These are phyloP conservation scores for Poa pratensis DNA, from an alignment of 176 grass and related monocot genomes.

Conservation along the genomic window DNA sequence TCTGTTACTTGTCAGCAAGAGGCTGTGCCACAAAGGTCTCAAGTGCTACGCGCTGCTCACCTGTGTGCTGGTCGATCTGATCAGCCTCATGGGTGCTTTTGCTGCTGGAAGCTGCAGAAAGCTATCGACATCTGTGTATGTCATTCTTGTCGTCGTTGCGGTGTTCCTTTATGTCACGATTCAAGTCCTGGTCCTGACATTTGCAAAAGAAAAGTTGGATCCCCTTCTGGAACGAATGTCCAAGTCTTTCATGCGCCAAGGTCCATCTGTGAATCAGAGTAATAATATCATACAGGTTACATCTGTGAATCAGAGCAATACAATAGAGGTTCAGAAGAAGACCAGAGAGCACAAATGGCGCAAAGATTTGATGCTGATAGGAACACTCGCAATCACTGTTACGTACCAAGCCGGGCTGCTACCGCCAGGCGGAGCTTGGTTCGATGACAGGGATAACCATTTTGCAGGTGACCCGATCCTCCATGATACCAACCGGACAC, in stretches of 20 bases:
- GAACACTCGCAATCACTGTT: conserved; percentile 52
- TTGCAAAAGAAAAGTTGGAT: conserved; percentile 43
- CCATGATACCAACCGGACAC: conserved; percentile 34
- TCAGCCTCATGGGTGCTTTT: conserved; percentile 61
- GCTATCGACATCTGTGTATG: conserved; percentile 41
- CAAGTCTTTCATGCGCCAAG: conserved; percentile 17
- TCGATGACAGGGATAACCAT: conserved; percentile 13
- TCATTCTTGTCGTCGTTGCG: conserved; percentile 41
- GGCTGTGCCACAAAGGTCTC: background rate
- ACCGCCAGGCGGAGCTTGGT: background rate
- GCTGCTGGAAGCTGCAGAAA: conserved; percentile 51
- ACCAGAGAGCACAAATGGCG: conserved; percentile 53
- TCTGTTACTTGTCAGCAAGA: conserved; percentile 16
- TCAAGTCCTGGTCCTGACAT: conserved; percentile 42
- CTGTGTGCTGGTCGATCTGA: conserved; percentile 44
- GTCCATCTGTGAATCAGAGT: background rate
- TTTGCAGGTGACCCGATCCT: conserved; percentile 47
- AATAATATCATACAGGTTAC: background rate
- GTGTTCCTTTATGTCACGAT: conserved; percentile 42
- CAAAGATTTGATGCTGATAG: conserved; percentile 61
- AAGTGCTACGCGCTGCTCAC: conserved; percentile 9
- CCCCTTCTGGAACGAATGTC: background rate
- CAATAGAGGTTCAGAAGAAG: background rate
- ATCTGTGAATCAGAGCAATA: background rate
- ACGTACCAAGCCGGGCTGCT: conserved; percentile 36